Evolutionary conservation across 2,329 filamentous ascomycete species (phyloP).

Genomic region (Aspergillus sp.): DNA sequence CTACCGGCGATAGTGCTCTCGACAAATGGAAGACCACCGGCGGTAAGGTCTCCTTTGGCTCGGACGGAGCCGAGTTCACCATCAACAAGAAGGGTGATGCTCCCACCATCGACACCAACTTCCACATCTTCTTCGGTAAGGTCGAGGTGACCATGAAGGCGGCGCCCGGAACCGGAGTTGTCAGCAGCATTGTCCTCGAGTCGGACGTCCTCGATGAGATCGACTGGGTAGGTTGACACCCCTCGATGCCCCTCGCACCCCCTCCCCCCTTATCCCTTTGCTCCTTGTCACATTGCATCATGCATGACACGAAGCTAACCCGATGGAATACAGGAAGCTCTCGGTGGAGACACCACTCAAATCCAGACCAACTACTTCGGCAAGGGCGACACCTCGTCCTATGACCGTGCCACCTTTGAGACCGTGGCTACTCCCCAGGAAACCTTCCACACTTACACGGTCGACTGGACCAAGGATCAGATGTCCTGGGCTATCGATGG

Average conservation of each 20-base stretch:
- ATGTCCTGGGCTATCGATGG: slow-evolving; percentile 68
- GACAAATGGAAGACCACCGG: slow-evolving; percentile 65
- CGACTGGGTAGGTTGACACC: slow-evolving; percentile 76
- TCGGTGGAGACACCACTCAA: slow-evolving; percentile 35
- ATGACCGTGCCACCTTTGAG: slow-evolving; percentile 83
- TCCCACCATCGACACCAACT: slow-evolving; percentile 81
- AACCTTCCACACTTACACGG: slow-evolving; percentile 45
- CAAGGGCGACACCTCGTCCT: slow-evolving; percentile 76
- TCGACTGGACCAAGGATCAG: slow-evolving; percentile 66
- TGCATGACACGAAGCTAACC: neutral
- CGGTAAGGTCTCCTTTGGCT: slow-evolving; percentile 63
- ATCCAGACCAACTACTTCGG: slow-evolving; percentile 93
- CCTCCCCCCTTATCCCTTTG: neutral
- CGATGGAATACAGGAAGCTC: slow-evolving; percentile 29
- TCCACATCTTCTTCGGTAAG: slow-evolving; percentile 98
- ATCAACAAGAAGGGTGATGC: slow-evolving; percentile 75
- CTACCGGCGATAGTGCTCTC: slow-evolving; percentile 51
- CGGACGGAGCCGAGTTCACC: slow-evolving; percentile 77
- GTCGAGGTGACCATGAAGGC: slow-evolving; percentile 83
- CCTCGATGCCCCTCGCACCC: slow-evolving; percentile 44
- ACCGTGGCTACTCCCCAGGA: slow-evolving; percentile 58
- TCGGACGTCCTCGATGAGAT: slow-evolving; percentile 96
- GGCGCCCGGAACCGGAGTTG: slow-evolving; percentile 83
- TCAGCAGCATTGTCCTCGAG: slow-evolving; percentile 86
- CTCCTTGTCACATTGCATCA: slow-evolving; percentile 46